Conservation (phyloP, 768 basidiomycete species). For the Rhizopogon rudus region DNA sequence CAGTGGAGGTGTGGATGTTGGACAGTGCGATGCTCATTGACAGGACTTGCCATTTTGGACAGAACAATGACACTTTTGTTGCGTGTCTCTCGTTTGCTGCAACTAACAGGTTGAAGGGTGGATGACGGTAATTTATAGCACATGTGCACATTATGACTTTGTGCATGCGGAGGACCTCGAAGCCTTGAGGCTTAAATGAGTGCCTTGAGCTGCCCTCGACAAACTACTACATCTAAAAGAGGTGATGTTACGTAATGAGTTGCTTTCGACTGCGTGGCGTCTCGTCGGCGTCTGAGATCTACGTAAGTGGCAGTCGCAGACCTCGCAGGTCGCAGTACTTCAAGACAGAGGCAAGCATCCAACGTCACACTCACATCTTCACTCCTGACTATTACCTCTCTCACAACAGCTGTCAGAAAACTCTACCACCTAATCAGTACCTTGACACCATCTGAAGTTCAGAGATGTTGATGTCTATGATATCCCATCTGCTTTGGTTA, state of each 20-base stretch:
- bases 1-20: not conserved
- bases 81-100: not conserved
- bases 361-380: too few species aligned
- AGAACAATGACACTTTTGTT: not conserved
- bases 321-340: too few species aligned
- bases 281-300: too few species aligned
- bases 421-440: too few species aligned
- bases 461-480: slow-evolving; percentile 42
- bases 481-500: slow-evolving; percentile 49
- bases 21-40: not conserved
- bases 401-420: too few species aligned
- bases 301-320: too few species aligned
- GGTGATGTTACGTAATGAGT: not conserved
- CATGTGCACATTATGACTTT: not conserved
- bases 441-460: not conserved
- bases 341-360: too few species aligned
- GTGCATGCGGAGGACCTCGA: not conserved
- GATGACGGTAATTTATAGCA: not conserved
- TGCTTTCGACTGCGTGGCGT: too few species aligned
- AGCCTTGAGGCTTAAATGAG: not conserved
- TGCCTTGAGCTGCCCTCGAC: not conserved
- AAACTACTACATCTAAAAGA: not conserved
- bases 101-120: not conserved
- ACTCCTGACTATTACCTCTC: too few species aligned
- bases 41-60: not conserved